Percentiles rank a stretch among this genome's conserved stretches.
Conservation (phyloP, 371 early-diverging fungal genomes). For the Synchytrium microbalum region DNA sequence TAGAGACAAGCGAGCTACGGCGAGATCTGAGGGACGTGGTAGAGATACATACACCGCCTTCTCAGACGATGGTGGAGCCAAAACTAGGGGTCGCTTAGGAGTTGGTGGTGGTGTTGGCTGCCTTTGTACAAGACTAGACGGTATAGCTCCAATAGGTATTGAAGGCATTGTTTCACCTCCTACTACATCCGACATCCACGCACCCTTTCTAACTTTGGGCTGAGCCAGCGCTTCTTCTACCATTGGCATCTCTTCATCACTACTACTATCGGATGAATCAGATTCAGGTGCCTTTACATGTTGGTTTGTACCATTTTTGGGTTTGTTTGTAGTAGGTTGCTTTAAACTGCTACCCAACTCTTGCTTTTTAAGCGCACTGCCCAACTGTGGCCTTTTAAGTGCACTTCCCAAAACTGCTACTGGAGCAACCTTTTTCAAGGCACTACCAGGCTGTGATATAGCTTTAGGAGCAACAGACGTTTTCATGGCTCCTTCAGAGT, state of each 20-base stretch:
- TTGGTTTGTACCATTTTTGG: constrained; percentile 47
- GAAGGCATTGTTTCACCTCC: constrained; percentile 22
- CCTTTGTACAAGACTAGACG: not conserved
- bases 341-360: no score
- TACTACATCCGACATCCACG: constrained; percentile 17
- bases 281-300: constrained; percentile 34
- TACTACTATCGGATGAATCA: constrained; percentile 23
- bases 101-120: constrained; percentile 6
- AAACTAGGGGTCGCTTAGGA: constrained; percentile 6
- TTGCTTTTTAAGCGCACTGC: no score
- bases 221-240: constrained; percentile 20
- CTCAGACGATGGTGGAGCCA: constrained; percentile 5
- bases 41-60: constrained; percentile 75
- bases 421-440: no score
- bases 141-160: constrained; percentile 24
- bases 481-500: constrained; percentile 19
- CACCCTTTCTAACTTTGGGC: constrained; percentile 29
- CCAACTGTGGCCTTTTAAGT: no score
- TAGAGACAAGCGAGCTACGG: constrained; percentile 64
- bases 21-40: constrained; percentile 62
- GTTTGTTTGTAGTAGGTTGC: constrained; percentile 32
- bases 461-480: not conserved
- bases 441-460: not conserved
- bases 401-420: no score
- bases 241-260: constrained; percentile 16